phyloP scores from a whole-genome alignment of 2,329 filamentous ascomycete genomes.

The Exophiala sp. region DNA sequence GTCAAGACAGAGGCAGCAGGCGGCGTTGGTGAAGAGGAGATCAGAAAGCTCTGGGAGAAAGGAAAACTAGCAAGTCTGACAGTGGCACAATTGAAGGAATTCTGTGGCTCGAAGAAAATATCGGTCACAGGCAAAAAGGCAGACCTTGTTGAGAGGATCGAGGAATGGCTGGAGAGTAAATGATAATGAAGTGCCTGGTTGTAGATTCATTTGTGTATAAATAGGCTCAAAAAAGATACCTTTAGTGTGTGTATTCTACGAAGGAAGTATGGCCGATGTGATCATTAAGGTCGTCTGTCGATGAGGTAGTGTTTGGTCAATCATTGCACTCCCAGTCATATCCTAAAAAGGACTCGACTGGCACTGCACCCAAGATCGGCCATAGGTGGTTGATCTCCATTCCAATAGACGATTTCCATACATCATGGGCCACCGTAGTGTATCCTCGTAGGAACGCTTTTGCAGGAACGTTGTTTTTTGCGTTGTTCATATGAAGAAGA shows the following conservation, averaged over 20 bases:
- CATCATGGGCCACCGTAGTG: constrained; percentile 27
- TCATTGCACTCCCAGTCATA: constrained; percentile 32
- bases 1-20: constrained; percentile 39
- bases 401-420: constrained; percentile 33
- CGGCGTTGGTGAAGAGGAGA: constrained; percentile 34
- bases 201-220: neutral
- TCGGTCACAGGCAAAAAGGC: constrained; percentile 47
- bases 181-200: constrained; percentile 19
- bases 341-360: constrained; percentile 21
- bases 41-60: constrained; percentile 41
- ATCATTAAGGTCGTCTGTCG: neutral
- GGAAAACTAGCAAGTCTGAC: constrained; percentile 47
- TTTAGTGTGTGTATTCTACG: constrained; percentile 1
- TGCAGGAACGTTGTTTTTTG: constrained; percentile 31
- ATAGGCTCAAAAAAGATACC: neutral
- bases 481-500: constrained; percentile 29
- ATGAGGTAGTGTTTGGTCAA: constrained; percentile 26
- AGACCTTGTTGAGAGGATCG: constrained; percentile 49
- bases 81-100: constrained; percentile 46
- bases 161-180: constrained; percentile 47
- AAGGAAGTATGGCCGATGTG: neutral
- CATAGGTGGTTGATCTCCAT: constrained; percentile 28
- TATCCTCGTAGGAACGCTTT: constrained; percentile 33
- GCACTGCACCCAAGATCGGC: constrained; percentile 33
- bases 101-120: constrained; percentile 43